These are phyloP conservation scores for Aspergillus persii DNA, from an alignment of 2,329 filamentous ascomycete genomes.

Conservation along the genomic window DNA sequence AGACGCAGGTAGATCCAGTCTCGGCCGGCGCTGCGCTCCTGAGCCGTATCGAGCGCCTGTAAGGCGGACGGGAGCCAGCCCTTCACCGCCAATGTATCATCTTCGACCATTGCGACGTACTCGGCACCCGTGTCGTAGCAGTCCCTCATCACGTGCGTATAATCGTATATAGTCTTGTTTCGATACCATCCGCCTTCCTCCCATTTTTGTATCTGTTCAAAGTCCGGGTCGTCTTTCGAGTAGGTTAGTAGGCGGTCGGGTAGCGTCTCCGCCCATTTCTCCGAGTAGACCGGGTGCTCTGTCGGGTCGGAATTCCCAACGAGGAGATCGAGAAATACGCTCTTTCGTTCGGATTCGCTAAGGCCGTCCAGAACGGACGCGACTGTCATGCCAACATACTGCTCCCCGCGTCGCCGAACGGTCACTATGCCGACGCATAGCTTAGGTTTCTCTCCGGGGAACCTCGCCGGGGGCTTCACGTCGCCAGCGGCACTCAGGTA, in stretches of 20 bases:
- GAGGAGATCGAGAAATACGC: conserved; percentile 42
- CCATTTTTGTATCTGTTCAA: conserved; percentile 9
- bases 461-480: not conserved
- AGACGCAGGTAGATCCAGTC: conserved; percentile 43
- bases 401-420: conserved; percentile 35
- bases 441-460: not conserved
- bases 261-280: conserved; percentile 40
- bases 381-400: conserved; percentile 41
- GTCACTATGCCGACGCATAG: conserved; percentile 46
- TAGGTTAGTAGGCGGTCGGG: conserved; percentile 44
- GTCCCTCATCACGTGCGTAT: conserved; percentile 39
- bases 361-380: conserved; percentile 45
- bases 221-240: conserved; percentile 22
- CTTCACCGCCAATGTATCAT: conserved; percentile 46
- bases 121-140: conserved; percentile 39
- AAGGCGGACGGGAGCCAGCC: conserved; percentile 45
- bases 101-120: conserved; percentile 46
- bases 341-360: conserved; percentile 35
- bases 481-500: conserved; percentile 6
- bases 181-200: conserved; percentile 21
- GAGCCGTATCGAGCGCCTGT: conserved; percentile 32
- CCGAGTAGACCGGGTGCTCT: conserved; percentile 38
- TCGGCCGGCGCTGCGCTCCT: conserved; percentile 11
- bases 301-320: conserved; percentile 42
- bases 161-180: conserved; percentile 45